Evolutionary conservation across 1,284 basidiomycete species (phyloP).

Genomic region (Wallemia ichthyophaga): DNA sequence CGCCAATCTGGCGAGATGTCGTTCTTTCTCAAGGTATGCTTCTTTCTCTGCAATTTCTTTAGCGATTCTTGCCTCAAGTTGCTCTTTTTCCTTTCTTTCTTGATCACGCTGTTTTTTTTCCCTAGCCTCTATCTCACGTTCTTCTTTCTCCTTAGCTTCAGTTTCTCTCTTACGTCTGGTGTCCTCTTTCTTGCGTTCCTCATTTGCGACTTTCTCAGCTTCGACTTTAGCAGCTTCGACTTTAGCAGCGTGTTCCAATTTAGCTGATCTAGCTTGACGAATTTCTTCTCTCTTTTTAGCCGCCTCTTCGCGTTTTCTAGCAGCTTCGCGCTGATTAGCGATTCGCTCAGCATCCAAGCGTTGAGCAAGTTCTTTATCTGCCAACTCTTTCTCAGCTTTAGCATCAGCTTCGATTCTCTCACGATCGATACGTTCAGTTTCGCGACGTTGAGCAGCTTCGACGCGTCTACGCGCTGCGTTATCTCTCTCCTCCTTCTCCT

Average conservation of each 20-base stretch:
- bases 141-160: not conserved
- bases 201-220: no score
- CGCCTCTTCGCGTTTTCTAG: not conserved
- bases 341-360: not conserved
- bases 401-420: not conserved
- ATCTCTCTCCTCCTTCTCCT: not conserved
- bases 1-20: no score
- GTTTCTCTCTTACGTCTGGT: no score
- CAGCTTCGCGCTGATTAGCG: not conserved
- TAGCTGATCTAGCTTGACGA: not conserved
- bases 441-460: not conserved
- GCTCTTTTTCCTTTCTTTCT: no score
- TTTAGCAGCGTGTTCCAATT: not conserved
- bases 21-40: no score
- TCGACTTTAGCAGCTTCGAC: not conserved
- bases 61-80: no score
- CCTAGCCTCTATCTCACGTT: not conserved
- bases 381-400: not conserved
- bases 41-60: no score
- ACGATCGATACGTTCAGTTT: not conserved
- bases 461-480: not conserved
- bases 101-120: no score
- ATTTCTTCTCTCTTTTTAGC: not conserved
- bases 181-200: no score
- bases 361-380: not conserved